phyloP scores from a whole-genome alignment of 1,139 yeast species.

The Spathaspora sp. region DNA sequence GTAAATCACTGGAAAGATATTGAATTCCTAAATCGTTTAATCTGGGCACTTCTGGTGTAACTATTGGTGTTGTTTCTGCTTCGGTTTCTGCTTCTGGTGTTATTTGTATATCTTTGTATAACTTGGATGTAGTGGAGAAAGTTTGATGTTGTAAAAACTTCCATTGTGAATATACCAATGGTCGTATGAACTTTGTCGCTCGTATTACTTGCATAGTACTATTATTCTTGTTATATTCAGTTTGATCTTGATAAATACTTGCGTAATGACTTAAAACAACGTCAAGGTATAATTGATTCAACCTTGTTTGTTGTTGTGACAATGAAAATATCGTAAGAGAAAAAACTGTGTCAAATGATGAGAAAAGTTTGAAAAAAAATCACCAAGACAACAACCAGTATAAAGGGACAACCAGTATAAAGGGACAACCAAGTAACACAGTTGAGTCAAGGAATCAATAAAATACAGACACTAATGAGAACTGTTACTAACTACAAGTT shows the following conservation, averaged over 20 bases:
- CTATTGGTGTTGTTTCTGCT: too few species aligned
- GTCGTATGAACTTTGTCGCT: background rate
- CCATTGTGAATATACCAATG: background rate
- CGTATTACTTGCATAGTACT: background rate
- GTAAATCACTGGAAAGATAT: constrained; percentile 60
- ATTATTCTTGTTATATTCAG: background rate
- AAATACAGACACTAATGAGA: too few species aligned
- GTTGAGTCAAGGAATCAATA: too few species aligned
- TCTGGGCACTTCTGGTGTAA: constrained; percentile 40
- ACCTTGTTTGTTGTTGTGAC: too few species aligned
- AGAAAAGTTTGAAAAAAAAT: too few species aligned
- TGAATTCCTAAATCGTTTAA: constrained; percentile 68
- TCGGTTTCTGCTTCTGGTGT: too few species aligned
- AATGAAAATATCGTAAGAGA: too few species aligned
- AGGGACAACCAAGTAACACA: too few species aligned
- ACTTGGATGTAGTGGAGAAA: background rate
- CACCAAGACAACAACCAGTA: too few species aligned
- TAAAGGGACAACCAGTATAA: too few species aligned
- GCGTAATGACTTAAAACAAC: background rate
- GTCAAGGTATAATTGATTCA: background rate
- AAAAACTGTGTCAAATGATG: too few species aligned
- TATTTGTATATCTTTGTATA: constrained; percentile 13
- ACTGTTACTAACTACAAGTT: too few species aligned
- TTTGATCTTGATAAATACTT: background rate
- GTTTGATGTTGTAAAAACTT: background rate